Conservation (phyloP, 2,329 filamentous ascomycete genomes). For the Atkinsonella texensis region DNA sequence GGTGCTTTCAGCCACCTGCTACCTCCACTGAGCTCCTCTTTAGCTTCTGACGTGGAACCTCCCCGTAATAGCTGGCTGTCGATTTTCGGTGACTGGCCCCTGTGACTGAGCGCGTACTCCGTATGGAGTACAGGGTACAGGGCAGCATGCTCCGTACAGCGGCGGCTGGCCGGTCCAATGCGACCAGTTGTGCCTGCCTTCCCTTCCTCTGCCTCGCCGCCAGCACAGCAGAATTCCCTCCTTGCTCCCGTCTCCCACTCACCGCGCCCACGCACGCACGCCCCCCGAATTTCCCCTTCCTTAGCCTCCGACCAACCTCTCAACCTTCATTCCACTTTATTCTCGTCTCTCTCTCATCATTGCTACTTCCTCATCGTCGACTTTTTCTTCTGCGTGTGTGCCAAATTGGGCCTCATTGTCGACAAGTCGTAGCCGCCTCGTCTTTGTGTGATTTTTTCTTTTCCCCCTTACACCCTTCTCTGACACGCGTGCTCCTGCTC, state of each 20-base stretch:
- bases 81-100: too few relatives aligned
- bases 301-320: constrained; percentile 8
- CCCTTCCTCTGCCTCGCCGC: not conserved
- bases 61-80: not conserved
- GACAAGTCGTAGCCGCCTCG: constrained; percentile 13
- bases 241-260: constrained; percentile 10
- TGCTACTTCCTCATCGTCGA: constrained; percentile 23
- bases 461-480: constrained; percentile 14
- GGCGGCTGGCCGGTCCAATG: not conserved
- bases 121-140: too few relatives aligned
- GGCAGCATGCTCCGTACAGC: too few relatives aligned
- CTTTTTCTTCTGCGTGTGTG: constrained; percentile 1
- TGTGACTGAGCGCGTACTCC: too few relatives aligned
- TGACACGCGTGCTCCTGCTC: constrained; percentile 23
- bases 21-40: too few relatives aligned
- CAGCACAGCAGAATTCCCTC: constrained; percentile 22
- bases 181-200: constrained; percentile 4
- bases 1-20: too few relatives aligned
- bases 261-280: constrained; percentile 2
- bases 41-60: too few relatives aligned
- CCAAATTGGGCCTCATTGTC: constrained; percentile 7
- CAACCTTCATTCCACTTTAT: constrained; percentile 11
- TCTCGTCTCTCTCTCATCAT: constrained; percentile 20
- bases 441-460: constrained; percentile 15
- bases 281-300: constrained; percentile 16